phyloP scores from a whole-genome alignment of 2,329 filamentous ascomycete species.

The Sporothrix pseudoabietina region DNA sequence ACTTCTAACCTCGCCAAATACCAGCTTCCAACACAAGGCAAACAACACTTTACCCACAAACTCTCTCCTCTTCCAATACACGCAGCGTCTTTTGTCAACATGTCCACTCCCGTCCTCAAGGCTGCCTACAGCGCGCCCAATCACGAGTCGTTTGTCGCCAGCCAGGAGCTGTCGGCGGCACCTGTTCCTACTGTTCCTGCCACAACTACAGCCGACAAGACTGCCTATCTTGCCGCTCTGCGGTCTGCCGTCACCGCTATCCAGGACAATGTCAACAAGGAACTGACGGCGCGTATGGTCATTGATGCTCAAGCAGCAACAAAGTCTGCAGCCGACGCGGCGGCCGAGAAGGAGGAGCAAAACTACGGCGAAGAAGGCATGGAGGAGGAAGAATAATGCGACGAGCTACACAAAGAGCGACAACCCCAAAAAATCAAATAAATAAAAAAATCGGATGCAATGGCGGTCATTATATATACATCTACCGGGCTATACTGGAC shows the following conservation, averaged over 20 bases:
- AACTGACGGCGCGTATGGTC: constrained; percentile 74
- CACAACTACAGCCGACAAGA: constrained; percentile 49
- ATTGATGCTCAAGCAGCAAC: constrained; percentile 59
- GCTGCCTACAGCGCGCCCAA: constrained; percentile 30
- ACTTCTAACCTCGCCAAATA: background rate
- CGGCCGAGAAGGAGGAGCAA: constrained; percentile 66
- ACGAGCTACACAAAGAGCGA: background rate
- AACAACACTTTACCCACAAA: background rate
- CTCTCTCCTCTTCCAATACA: background rate
- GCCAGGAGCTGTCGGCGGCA: constrained; percentile 34
- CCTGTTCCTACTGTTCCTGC: constrained; percentile 35
- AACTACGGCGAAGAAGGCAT: constrained; percentile 84
- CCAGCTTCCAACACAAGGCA: background rate
- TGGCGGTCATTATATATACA: background rate
- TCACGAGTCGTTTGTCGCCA: constrained; percentile 29
- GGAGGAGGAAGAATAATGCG: constrained; percentile 60
- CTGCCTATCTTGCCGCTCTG: constrained; percentile 61
- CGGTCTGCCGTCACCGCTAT: constrained; percentile 58
- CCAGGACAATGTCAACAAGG: constrained; percentile 69
- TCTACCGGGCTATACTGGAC: background rate
- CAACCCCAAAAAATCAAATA: background rate
- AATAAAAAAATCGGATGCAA: background rate
- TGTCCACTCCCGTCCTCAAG: constrained; percentile 16
- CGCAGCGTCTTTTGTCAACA: background rate
- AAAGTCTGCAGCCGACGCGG: constrained; percentile 45